These are phyloP conservation scores for Wallemia mellicola DNA, from an alignment of 1,284 basidiomycete species.

Conservation along the genomic window DNA sequence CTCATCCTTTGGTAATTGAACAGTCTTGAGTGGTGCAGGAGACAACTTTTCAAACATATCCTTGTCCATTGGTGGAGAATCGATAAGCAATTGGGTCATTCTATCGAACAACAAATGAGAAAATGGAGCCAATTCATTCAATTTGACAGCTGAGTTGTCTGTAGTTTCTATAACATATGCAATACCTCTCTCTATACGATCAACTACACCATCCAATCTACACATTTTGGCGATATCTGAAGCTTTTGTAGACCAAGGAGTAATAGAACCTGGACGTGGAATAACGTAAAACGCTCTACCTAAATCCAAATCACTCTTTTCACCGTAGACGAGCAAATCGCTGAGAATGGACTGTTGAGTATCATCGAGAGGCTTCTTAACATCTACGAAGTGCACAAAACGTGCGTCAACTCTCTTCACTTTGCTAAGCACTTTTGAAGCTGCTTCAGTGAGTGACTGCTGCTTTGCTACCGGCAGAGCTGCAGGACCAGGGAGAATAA, in stretches of 20 bases:
- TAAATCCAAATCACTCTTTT: constrained; percentile 5
- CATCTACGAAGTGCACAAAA: constrained; percentile 53
- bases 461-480: constrained; percentile 25
- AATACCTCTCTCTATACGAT: constrained; percentile 56
- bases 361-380: constrained; percentile 23
- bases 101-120: constrained; percentile 57
- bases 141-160: constrained; percentile 18
- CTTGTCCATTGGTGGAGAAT: constrained; percentile 27
- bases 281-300: constrained; percentile 30
- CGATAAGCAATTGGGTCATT: constrained; percentile 63
- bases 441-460: constrained; percentile 29
- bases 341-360: constrained; percentile 28
- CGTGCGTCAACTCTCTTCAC: constrained; percentile 47
- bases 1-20: constrained; percentile 22
- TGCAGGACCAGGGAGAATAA: constrained; percentile 16
- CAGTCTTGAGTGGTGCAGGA: constrained; percentile 34
- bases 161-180: constrained; percentile 35
- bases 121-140: constrained; percentile 18
- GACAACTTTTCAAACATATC: constrained; percentile 33
- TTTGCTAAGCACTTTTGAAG: constrained; percentile 26
- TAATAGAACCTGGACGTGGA: constrained; percentile 50
- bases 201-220: constrained; percentile 35
- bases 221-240: constrained; percentile 81
- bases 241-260: constrained; percentile 92
- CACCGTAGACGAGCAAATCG: constrained; percentile 48